Conservation (phyloP, 2,329 filamentous ascomycete genomes). For the Neonectria ditissima region DNA sequence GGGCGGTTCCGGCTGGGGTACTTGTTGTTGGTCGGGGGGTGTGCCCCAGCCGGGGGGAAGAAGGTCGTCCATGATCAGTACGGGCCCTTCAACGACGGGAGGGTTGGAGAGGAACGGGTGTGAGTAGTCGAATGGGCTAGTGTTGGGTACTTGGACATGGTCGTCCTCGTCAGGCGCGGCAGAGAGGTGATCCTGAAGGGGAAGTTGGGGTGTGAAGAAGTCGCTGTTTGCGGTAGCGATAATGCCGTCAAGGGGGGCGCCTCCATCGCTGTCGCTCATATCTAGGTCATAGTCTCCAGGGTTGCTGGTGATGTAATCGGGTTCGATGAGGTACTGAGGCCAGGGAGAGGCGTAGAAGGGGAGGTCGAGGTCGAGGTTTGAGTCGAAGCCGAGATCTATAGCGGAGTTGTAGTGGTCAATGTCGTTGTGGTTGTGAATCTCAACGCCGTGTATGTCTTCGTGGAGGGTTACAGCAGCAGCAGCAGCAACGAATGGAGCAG, state of each 20-base stretch:
- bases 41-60: constrained; percentile 32
- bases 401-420: constrained; percentile 13
- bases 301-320: constrained; percentile 27
- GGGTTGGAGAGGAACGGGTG: constrained; percentile 22
- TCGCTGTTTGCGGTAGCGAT: constrained; percentile 18
- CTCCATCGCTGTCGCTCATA: constrained; percentile 52
- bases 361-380: constrained; percentile 20
- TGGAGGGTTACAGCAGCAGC: constrained; percentile 15
- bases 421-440: constrained; percentile 16
- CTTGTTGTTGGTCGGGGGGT: not conserved
- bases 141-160: constrained; percentile 25
- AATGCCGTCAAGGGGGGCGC: constrained; percentile 42
- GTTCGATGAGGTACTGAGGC: constrained; percentile 20
- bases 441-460: constrained; percentile 13
- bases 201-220: constrained; percentile 12
- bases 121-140: constrained; percentile 31
- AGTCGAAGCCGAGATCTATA: constrained; percentile 21
- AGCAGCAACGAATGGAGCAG: constrained; percentile 1
- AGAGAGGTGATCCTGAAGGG: constrained; percentile 26
- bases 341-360: constrained; percentile 23
- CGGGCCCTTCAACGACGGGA: constrained; percentile 24
- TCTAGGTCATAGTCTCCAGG: constrained; percentile 46
- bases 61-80: constrained; percentile 33
- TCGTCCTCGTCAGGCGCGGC: constrained; percentile 24
- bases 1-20: not conserved